Base-by-base conservation (phyloP, 225 moss, liverwort and hornwort genomes). In the Polytrichum formosum region DNA sequence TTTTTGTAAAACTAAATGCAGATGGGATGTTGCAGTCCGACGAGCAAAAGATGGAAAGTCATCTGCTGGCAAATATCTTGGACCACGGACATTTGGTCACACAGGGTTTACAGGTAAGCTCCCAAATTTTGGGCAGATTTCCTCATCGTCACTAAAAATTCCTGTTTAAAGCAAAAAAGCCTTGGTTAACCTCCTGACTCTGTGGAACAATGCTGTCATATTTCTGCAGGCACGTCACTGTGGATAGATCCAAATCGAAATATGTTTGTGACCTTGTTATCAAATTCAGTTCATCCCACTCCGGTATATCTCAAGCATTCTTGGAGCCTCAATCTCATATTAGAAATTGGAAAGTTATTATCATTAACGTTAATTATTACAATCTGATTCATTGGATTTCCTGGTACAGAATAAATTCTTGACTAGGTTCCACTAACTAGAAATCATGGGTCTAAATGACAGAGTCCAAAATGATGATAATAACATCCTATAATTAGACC, bases 231-330 rank as follows among this genome's bases (percentile, higher is more conserved):
- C 74, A 92, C 89, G 56, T 87, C 91, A 56, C 76, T 92, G 33
- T 90, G 89, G 89, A 91, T 91, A 73, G 91, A 89, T 83, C 91
- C 91, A 46, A 87, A 90, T 69, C 85, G 85, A 68, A 87, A 92
- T 75, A 72, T 92, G 70, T 91, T 91, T 75, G 89, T 91, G 33
- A 83, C 89, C 35, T 74, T 89, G 26, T 76, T 89, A 71, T 85
- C 90, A 54, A 92, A 90, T 68, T 89, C 91, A 35, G 87, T 92
- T 46, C 90, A 90, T 82, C 91, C 89, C 30, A 89, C 87, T 73
- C 83, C 87, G 64, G 83, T 87, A 87, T 28, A 23, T 16, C 13
- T 16, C 46, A 46, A 46, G 46, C 46, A 46, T 46, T 46, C 35
- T 46, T 46, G 16, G 13, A 16, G 46, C 46, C 46, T 46, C 46